Evolutionary conservation across 352 stramenopile genomes (phyloP), one percentile per base, ranked within the genome.

Genomic region (Proteromonas lacertae): DNA sequence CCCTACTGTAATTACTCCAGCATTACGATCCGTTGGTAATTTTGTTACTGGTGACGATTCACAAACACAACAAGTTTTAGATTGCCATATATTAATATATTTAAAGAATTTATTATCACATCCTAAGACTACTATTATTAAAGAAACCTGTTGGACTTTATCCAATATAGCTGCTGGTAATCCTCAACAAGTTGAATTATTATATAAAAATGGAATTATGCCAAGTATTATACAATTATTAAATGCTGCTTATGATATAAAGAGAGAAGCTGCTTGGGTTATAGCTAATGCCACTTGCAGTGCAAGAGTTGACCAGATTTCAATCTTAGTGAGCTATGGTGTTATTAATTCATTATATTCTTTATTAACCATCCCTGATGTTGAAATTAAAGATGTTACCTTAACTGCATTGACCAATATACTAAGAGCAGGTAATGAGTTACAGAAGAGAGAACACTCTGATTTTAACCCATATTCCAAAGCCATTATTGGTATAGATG

Each of bases 131-230:
- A 74, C 76, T 2, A 95, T 98, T 49, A 64, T 81, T 41, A 96
- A 96, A 56, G 86, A 98, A 55, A 79, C 83, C 1, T 95, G 81
- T 60, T 98, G 86, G 86, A 96, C 83, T 20, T 77, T 98, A 41
- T 93, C 78, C 17, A 99, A 97, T 59, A 96, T 96, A 53, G 95
- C 82, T 19, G 86, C 83, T 3, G 84, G 84, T 31, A 95, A 86
- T 60, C 75, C 88, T 57, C 71, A 92, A 45, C 86, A 98, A 62
- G 96, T 98, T 39, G 76, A 96, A 52, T 69, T 66, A 22, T 83
- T 96, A 30, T 77, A 95, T 42, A 74, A 96, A 34, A 73, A 69
- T 29, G 78, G 88, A 39, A 90, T 96, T 49, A 84, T 96, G 43
- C 77, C 77, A 26, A 73, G 79, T 32, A 56, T 98, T 32, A 92